These are phyloP conservation scores for Populus alba DNA, from an alignment of 345 rosid genomes.

Conservation along the genomic window DNA sequence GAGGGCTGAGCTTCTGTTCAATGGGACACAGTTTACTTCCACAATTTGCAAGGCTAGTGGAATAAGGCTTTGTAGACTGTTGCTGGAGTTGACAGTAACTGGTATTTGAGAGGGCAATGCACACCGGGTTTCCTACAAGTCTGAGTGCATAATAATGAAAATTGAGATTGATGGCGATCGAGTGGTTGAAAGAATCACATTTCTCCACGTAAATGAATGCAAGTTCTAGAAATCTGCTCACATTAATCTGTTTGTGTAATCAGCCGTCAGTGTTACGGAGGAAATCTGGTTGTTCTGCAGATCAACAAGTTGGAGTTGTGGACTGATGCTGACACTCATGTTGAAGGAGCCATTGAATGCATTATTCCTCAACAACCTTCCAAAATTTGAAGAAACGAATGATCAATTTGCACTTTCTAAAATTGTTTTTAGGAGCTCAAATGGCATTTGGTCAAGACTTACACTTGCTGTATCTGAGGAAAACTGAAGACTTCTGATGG, in stretches of 20 bases:
- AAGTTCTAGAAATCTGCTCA: conserved; percentile 26
- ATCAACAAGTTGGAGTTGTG: conserved; percentile 63
- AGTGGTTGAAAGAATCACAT: not conserved
- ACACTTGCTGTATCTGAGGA: conserved; percentile 85
- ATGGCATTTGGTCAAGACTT: conserved; percentile 26
- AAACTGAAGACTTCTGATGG: conserved; percentile 61
- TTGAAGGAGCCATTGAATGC: conserved; percentile 56
- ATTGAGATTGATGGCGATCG: not conserved
- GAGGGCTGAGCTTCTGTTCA: conserved; percentile 85
- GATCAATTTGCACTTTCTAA: conserved; percentile 2
- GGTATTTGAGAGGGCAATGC: conserved; percentile 59
- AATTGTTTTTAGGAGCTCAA: not conserved
- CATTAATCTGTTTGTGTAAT: conserved; percentile 58
- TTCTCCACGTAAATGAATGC: not conserved
- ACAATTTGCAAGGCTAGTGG: conserved; percentile 74
- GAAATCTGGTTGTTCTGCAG: conserved; percentile 74
- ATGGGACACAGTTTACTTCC: conserved; percentile 53
- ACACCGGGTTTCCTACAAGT: conserved; percentile 86
- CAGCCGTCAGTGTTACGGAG: conserved; percentile 50
- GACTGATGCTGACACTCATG: conserved; percentile 54
- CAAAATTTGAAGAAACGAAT: conserved; percentile 6
- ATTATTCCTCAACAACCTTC: conserved; percentile 74
- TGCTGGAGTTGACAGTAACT: conserved; percentile 74
- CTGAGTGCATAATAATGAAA: conserved; percentile 37
- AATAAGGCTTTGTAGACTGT: conserved; percentile 49